phyloP scores from a whole-genome alignment of 768 basidiomycete species.

The Kondoa subrosea region DNA sequence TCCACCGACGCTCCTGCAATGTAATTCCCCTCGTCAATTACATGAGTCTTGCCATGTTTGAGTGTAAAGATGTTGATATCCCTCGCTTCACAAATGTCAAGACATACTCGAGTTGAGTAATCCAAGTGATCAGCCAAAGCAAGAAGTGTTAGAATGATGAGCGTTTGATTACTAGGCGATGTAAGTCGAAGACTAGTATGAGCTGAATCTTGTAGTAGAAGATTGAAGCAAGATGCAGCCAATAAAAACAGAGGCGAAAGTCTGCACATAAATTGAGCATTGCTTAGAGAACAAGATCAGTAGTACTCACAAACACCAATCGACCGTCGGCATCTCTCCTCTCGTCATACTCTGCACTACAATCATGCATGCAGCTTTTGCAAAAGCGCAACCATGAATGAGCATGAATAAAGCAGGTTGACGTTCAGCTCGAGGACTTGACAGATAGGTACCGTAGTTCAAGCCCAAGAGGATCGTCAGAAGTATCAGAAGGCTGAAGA shows the following conservation, averaged over 20 bases:
- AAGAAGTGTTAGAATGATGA: not conserved
- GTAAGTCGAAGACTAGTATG: not conserved
- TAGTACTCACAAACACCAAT: not conserved
- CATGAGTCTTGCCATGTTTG: not conserved
- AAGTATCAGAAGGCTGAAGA: not conserved
- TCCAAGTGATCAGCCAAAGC: not conserved
- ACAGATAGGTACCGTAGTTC: not conserved
- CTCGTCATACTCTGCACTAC: not conserved
- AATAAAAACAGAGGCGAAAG: not conserved
- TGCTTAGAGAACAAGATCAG: not conserved
- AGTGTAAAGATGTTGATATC: not conserved
- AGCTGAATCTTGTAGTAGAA: not conserved
- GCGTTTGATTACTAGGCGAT: no score
- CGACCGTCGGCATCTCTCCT: not conserved
- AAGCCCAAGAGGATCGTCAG: not conserved
- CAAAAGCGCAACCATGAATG: not conserved
- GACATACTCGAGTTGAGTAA: not conserved
- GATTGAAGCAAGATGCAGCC: not conserved
- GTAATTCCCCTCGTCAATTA: not conserved
- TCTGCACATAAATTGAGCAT: not conserved
- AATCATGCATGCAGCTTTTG: not conserved
- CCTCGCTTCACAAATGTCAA: not conserved
- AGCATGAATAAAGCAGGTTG: not conserved
- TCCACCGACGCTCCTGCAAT: not conserved
- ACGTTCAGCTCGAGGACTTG: not conserved